Evolutionary conservation across 225 moss, liverwort and hornwort species (phyloP).

Genomic region (Bryoerythrophyllum caledonicum): DNA sequence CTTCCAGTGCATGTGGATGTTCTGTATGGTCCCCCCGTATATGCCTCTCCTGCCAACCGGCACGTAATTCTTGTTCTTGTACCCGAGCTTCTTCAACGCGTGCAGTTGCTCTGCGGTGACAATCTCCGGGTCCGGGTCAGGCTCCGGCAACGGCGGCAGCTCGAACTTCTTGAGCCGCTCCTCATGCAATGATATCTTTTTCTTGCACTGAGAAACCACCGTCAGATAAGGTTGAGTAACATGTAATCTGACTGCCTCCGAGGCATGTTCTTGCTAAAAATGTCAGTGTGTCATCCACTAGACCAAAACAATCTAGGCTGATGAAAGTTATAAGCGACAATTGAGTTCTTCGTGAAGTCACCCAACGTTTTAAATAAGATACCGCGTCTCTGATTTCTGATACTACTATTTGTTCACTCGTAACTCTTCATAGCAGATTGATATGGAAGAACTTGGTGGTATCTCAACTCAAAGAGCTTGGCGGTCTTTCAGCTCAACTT

Average conservation of each 20-base stretch:
- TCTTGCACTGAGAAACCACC: slow-evolving; percentile 58
- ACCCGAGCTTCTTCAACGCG: slow-evolving; percentile 90
- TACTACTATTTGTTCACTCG: too few species aligned
- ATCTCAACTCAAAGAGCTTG: too few species aligned
- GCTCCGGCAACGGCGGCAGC: slow-evolving; percentile 78
- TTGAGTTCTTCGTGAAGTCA: too few species aligned
- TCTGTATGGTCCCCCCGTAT: slow-evolving; percentile 95
- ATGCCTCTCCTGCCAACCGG: slow-evolving; percentile 96
- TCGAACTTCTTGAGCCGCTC: slow-evolving; percentile 82
- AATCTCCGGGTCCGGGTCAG: slow-evolving; percentile 81
- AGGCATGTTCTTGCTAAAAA: background rate
- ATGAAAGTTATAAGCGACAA: background rate
- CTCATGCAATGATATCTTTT: slow-evolving; percentile 74
- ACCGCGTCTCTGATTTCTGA: too few species aligned
- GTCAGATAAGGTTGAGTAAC: slow-evolving; percentile 3
- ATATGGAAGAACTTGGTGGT: too few species aligned
- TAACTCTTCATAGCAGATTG: too few species aligned
- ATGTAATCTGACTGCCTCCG: background rate
- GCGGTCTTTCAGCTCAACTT: too few species aligned
- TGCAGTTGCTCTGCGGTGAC: slow-evolving; percentile 83
- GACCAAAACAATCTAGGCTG: background rate
- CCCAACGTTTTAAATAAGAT: too few species aligned
- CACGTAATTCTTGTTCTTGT: slow-evolving; percentile 96
- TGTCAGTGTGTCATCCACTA: background rate
- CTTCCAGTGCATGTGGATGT: slow-evolving; percentile 99